Conservation (phyloP, 768 basidiomycete species). For the Mycena polygramma region DNA sequence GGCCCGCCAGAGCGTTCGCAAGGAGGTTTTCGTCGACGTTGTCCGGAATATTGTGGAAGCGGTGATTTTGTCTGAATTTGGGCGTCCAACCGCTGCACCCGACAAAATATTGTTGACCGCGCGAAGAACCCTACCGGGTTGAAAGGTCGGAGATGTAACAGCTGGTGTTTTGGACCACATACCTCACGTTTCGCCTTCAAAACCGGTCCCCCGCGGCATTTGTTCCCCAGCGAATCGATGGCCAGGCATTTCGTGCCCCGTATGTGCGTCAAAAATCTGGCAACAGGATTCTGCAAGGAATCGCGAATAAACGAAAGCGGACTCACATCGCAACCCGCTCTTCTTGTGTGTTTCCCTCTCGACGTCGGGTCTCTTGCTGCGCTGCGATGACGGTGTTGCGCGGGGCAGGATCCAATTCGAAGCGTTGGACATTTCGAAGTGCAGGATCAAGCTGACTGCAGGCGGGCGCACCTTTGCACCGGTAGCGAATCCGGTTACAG, state of each 20-base stretch:
- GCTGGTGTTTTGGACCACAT: neutral
- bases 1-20: constrained; percentile 2
- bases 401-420: constrained; percentile 18
- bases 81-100: constrained; percentile 17
- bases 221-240: constrained; percentile 10
- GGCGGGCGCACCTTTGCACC: constrained; percentile 18
- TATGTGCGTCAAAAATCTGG: constrained; percentile 3
- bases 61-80: neutral
- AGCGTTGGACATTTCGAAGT: neutral
- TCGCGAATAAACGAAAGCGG: neutral
- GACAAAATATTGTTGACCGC: constrained; percentile 9
- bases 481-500: neutral
- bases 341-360: constrained; percentile 20
- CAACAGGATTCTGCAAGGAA: neutral
- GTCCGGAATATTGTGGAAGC: neutral
- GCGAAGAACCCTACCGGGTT: constrained; percentile 1
- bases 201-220: constrained; percentile 9
- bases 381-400: constrained; percentile 10
- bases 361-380: constrained; percentile 11
- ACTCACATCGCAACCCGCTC: constrained; percentile 19
- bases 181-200: constrained; percentile 11
- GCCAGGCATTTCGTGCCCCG: constrained; percentile 9
- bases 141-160: neutral
- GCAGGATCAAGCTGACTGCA: constrained; percentile 8
- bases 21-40: constrained; percentile 20